A percentile compares a stretch with the other conserved stretches of the same genome.
These are phyloP conservation scores for Clonostachys sp. DNA, from an alignment of 2,329 filamentous ascomycete species.

Conservation along the genomic window DNA sequence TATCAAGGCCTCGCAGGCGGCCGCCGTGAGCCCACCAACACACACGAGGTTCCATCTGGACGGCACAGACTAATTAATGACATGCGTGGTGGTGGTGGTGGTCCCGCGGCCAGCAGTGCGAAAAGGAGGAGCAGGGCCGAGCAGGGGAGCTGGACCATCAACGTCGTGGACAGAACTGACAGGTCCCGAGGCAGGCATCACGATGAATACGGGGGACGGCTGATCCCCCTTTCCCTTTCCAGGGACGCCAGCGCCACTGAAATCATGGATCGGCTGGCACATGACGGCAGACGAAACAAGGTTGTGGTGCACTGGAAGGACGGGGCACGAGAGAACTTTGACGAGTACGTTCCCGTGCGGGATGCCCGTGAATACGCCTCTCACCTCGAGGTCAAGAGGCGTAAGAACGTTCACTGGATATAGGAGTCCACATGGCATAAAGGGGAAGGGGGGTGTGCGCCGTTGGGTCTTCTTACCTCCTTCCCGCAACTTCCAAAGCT, in stretches of 20 bases:
- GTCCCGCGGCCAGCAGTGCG: too few species aligned
- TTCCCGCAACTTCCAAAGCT: too few species aligned
- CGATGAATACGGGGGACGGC: conserved; percentile 1
- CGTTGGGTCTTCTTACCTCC: too few species aligned
- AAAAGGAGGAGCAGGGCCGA: too few species aligned
- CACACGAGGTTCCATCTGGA: too few species aligned
- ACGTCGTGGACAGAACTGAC: background rate
- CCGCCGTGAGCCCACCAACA: too few species aligned
- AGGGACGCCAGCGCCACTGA: conserved; percentile 6
- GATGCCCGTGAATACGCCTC: conserved; percentile 10
- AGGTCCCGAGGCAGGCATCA: too few species aligned
- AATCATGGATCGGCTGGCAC: conserved; percentile 13
- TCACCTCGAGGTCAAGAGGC: conserved; percentile 14
- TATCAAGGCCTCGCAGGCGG: too few species aligned
- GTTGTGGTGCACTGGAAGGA: conserved; percentile 19
- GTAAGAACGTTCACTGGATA: conserved; percentile 13
- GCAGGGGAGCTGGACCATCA: background rate
- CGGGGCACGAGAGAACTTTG: conserved; percentile 13
- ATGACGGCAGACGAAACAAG: conserved; percentile 11
- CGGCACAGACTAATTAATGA: too few species aligned
- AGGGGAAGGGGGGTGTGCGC: too few species aligned
- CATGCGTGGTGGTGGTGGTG: too few species aligned
- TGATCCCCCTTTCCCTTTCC: conserved; percentile 10
- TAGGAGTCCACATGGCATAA: too few species aligned
- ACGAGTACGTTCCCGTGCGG: conserved; percentile 9